These are phyloP conservation scores for Clarireedia hainanense DNA, from an alignment of 2,329 filamentous ascomycete species.

Conservation along the genomic window DNA sequence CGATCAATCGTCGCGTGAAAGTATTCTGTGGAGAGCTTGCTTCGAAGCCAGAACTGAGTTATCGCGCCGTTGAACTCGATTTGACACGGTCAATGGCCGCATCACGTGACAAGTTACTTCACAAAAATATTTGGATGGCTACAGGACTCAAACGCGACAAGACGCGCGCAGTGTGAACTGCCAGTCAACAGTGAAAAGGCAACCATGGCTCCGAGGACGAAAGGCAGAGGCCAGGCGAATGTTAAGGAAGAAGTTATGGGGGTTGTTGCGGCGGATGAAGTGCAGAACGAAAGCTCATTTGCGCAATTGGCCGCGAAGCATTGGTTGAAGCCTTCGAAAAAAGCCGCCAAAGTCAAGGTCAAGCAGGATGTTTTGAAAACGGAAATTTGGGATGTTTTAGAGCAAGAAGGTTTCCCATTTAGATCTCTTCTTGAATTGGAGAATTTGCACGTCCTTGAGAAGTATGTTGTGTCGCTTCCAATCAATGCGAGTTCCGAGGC, in stretches of 20 bases:
- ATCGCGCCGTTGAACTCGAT: background rate
- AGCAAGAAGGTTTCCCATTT: constrained; percentile 70
- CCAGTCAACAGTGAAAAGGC: constrained; percentile 4
- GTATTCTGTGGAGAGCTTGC: background rate
- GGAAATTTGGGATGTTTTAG: constrained; percentile 82
- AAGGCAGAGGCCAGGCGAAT: constrained; percentile 29
- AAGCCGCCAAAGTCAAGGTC: constrained; percentile 58
- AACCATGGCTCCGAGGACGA: constrained; percentile 26
- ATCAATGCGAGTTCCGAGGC: too few relatives aligned
- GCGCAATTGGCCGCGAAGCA: constrained; percentile 72
- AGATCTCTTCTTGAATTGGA: constrained; percentile 77
- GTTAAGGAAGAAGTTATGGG: constrained; percentile 28
- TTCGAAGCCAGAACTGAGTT: background rate
- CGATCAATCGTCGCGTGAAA: constrained; percentile 4
- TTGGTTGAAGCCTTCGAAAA: constrained; percentile 66
- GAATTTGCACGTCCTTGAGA: constrained; percentile 83
- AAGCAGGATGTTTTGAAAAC: constrained; percentile 76
- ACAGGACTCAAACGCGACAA: constrained; percentile 1
- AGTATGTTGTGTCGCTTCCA: constrained; percentile 36
- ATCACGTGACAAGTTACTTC: background rate
- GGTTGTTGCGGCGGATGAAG: constrained; percentile 48
- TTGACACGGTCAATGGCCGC: background rate
- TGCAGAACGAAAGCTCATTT: constrained; percentile 65
- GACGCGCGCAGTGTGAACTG: constrained; percentile 11
- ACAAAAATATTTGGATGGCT: constrained; percentile 6